phyloP scores from a whole-genome alignment of 2,329 filamentous ascomycete genomes.

The Lasiodiplodia hormozganensis region DNA sequence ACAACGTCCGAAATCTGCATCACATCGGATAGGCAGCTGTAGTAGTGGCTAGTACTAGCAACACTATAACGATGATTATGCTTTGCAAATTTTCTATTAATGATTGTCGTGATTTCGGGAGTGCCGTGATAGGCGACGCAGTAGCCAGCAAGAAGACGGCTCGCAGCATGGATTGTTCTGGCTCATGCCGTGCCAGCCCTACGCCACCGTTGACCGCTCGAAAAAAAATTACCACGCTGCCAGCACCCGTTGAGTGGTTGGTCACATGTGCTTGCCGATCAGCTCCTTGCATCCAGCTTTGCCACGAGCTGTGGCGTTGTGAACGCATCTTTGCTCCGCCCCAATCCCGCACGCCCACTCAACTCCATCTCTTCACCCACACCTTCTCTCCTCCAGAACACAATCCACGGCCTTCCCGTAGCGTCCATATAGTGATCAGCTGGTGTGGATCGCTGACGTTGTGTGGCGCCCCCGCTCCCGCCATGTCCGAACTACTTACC shows the following conservation, averaged over 20 bases:
- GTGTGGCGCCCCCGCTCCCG: neutral
- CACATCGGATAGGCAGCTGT: constrained; percentile 16
- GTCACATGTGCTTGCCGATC: neutral
- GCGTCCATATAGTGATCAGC: neutral
- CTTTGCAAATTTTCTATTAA: neutral
- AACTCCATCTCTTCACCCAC: neutral
- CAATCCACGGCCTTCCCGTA: neutral
- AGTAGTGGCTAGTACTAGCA: constrained; percentile 12
- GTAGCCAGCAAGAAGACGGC: neutral
- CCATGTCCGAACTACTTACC: neutral
- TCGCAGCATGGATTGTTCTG: neutral
- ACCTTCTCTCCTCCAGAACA: neutral
- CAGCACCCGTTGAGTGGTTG: neutral
- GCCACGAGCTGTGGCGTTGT: neutral
- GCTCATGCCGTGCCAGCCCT: neutral
- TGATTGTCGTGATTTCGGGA: neutral
- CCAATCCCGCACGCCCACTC: neutral
- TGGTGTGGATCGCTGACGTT: neutral
- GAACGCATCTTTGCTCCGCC: neutral
- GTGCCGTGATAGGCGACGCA: neutral
- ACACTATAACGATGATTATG: constrained; percentile 26
- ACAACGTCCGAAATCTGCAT: constrained; percentile 17
- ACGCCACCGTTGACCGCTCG: neutral
- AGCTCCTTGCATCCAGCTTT: neutral
- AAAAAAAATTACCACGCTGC: neutral